A percentile compares a stretch with the other conserved stretches of the same genome.
Evolutionary conservation across 164 flowering plant genomes (phyloP).

Genomic region (Umbellularia californica): DNA sequence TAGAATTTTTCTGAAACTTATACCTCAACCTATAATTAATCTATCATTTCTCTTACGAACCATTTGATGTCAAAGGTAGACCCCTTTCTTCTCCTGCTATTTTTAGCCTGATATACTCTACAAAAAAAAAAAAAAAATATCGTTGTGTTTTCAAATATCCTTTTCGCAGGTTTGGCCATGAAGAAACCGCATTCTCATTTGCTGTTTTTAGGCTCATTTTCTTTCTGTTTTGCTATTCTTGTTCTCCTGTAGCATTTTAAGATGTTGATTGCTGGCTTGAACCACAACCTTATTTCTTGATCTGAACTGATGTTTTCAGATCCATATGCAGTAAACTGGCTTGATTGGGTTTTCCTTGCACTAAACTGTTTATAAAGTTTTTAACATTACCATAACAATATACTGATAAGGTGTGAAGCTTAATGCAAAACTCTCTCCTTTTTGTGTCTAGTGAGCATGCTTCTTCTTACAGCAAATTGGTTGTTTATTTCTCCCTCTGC

Average conservation of each 20-base stretch:
- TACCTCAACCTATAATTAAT: too few species aligned
- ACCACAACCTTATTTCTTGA: background rate
- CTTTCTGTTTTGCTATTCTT: background rate
- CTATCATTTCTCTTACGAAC: too few species aligned
- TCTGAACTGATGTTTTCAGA: background rate
- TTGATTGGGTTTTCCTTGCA: background rate
- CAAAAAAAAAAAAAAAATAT: too few species aligned
- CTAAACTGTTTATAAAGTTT: background rate
- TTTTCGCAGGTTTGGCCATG: background rate
- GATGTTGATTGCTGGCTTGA: background rate
- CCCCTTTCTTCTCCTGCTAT: too few species aligned
- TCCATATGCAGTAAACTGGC: background rate
- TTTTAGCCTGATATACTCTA: too few species aligned
- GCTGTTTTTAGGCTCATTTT: background rate
- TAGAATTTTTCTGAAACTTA: too few species aligned
- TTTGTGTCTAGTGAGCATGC: background rate
- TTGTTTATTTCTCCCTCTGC: conserved; percentile 15
- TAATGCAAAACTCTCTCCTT: background rate
- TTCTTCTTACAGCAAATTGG: conserved; percentile 4
- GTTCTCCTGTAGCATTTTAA: background rate
- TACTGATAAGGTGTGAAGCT: background rate
- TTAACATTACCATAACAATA: background rate
- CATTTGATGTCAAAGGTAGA: too few species aligned
- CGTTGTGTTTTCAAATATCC: background rate
- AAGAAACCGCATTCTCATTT: background rate